Percentiles rank a stretch among this genome's conserved stretches.
Evolutionary conservation across 768 basidiomycete genomes (phyloP).

Genomic region (Arthromyces matolae): DNA sequence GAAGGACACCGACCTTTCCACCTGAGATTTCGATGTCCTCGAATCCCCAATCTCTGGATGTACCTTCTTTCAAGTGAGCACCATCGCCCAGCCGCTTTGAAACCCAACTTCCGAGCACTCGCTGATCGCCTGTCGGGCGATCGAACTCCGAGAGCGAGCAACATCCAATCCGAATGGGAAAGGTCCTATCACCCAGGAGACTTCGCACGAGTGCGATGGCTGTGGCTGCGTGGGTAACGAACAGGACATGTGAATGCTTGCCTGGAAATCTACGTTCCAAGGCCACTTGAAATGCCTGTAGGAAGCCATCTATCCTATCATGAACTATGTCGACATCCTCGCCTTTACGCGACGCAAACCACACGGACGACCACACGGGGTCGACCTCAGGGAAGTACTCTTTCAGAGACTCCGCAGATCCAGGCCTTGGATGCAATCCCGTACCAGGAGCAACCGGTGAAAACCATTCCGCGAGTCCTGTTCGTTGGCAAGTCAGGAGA

Average conservation of each 20-base stretch:
- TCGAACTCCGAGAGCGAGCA: conserved; percentile 64
- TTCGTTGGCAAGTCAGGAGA: neutral
- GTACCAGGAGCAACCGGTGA: conserved; percentile 63
- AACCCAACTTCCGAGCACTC: conserved; percentile 43
- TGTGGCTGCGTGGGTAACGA: conserved; percentile 77
- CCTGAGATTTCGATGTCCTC: conserved; percentile 61
- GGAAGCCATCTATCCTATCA: conserved; percentile 50
- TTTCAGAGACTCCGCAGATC: conserved; percentile 48
- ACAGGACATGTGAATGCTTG: conserved; percentile 48
- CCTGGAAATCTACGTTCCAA: conserved; percentile 41
- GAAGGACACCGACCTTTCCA: conserved; percentile 58
- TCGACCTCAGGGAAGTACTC: conserved; percentile 60
- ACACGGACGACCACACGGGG: conserved; percentile 58
- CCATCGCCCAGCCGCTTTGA: conserved; percentile 49
- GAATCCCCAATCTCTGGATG: conserved; percentile 76
- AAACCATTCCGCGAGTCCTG: conserved; percentile 78
- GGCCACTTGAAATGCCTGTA: conserved; percentile 47
- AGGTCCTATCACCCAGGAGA: conserved; percentile 47
- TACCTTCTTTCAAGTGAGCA: conserved; percentile 53
- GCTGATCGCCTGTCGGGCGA: conserved; percentile 25
- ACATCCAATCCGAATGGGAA: conserved; percentile 67
- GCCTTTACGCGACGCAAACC: conserved; percentile 69
- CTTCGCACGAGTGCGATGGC: conserved; percentile 60
- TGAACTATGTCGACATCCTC: conserved; percentile 66
- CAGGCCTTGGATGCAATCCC: conserved; percentile 75